Percentiles rank a stretch among this genome's conserved stretches.
Evolutionary conservation across 495 filamentous ascomycete species (phyloP).

Genomic region (Trichocladium uniseriatum): DNA sequence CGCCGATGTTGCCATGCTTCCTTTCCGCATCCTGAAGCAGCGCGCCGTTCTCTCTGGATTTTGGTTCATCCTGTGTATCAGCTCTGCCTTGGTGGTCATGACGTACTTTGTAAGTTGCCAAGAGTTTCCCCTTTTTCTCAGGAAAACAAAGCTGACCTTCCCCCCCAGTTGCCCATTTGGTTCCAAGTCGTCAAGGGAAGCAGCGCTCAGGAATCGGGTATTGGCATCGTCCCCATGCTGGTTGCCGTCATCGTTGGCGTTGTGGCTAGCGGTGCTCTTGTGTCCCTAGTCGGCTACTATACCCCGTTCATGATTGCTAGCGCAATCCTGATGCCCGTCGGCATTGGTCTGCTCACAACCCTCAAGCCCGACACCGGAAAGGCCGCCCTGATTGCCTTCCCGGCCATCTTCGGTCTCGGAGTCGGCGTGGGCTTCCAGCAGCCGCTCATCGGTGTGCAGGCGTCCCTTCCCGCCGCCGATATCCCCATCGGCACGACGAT

Average conservation of each 20-base stretch:
- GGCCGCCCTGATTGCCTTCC: background rate
- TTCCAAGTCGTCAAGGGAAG: constrained; percentile 28
- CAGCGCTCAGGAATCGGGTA: constrained; percentile 39
- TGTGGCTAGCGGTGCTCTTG: constrained; percentile 34
- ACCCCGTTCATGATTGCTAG: constrained; percentile 55
- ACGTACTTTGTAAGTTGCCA: background rate
- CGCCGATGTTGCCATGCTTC: background rate
- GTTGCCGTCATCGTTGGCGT: constrained; percentile 25
- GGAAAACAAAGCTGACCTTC: background rate
- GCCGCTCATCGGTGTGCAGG: constrained; percentile 42
- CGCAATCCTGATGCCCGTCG: constrained; percentile 47
- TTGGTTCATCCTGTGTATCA: background rate
- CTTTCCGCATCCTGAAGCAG: background rate
- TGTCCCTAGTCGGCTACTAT: constrained; percentile 48
- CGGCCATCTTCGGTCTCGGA: constrained; percentile 46
- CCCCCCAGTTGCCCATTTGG: background rate
- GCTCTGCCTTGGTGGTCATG: background rate
- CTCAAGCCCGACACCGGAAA: constrained; percentile 27
- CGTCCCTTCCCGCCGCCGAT: constrained; percentile 39
- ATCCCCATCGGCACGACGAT: constrained; percentile 49
- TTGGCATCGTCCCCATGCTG: constrained; percentile 39
- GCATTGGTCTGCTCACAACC: constrained; percentile 56
- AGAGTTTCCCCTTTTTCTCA: background rate
- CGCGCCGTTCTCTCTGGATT: background rate
- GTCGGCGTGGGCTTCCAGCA: constrained; percentile 54